Conservation (phyloP, 176 grass and related monocot species). For the Leersia perrieri region DNA sequence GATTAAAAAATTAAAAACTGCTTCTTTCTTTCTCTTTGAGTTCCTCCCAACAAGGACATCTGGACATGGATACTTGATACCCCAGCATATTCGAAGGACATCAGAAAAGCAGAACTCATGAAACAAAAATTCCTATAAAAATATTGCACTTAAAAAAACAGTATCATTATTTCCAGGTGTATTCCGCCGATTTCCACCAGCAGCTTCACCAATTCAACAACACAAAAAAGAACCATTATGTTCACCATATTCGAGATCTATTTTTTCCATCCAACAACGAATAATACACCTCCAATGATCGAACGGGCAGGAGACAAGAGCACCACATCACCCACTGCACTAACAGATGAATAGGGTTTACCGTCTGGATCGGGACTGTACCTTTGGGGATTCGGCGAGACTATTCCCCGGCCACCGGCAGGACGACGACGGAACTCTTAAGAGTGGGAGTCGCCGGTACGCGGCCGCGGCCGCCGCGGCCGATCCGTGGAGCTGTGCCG, state of each 20-base stretch:
- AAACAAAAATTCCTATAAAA: neutral
- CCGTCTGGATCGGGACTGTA: neutral
- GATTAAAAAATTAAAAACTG: neutral
- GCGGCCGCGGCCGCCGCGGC: neutral
- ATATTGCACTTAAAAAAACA: neutral
- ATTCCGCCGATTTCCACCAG: neutral
- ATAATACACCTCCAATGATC: neutral
- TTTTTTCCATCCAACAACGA: neutral
- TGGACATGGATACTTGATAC: neutral
- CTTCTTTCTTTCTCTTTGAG: neutral
- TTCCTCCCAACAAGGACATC: neutral
- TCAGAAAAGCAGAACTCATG: neutral
- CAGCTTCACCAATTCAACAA: neutral
- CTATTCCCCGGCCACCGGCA: neutral
- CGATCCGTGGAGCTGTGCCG: conserved; percentile 41
- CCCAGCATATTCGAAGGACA: neutral
- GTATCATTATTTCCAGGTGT: neutral
- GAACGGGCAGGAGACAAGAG: neutral
- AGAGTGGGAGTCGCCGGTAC: neutral
- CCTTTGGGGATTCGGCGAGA: conserved; percentile 26
- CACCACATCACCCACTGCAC: neutral
- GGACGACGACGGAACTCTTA: neutral
- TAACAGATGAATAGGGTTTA: neutral
- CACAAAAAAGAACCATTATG: neutral
- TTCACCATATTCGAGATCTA: neutral